A percentile compares a stretch with the other conserved stretches of the same genome.
phyloP scores from a whole-genome alignment of 768 basidiomycete genomes.

The Suillus paluster region DNA sequence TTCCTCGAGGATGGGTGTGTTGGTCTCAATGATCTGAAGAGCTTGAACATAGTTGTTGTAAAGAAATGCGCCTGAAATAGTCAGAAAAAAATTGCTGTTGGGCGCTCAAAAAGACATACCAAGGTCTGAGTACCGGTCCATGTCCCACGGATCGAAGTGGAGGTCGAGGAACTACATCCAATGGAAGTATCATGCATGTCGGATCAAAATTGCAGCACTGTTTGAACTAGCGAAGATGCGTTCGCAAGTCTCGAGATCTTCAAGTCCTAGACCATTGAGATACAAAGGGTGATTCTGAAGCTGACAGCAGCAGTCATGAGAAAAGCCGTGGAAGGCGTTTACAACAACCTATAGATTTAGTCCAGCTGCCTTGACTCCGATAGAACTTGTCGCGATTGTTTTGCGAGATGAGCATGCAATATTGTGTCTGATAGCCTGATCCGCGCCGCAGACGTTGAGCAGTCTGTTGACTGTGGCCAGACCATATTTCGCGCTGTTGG shows the following conservation, averaged over 20 bases:
- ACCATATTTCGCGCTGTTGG: slow-evolving; percentile 5
- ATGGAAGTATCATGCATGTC: slow-evolving; percentile 19
- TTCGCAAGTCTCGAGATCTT: slow-evolving; percentile 25
- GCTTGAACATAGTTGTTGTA: slow-evolving; percentile 23
- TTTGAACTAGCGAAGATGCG: slow-evolving; percentile 18
- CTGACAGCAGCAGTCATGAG: slow-evolving; percentile 23
- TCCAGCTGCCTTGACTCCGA: slow-evolving; percentile 13
- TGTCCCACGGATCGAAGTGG: slow-evolving; percentile 10
- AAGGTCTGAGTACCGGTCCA: background rate
- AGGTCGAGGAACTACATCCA: slow-evolving; percentile 15
- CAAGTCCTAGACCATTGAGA: slow-evolving; percentile 16
- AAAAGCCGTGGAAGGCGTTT: too few species aligned
- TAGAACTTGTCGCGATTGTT: slow-evolving; percentile 20
- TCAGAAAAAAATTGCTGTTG: too few species aligned
- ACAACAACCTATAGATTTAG: slow-evolving; percentile 14
- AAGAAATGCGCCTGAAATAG: slow-evolving; percentile 15
- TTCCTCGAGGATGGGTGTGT: background rate
- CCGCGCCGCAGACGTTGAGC: slow-evolving; percentile 23
- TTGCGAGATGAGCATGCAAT: slow-evolving; percentile 31
- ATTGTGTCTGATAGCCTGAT: slow-evolving; percentile 26
- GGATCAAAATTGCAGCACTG: slow-evolving; percentile 11
- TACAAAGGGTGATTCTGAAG: slow-evolving; percentile 19
- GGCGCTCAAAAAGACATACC: too few species aligned
- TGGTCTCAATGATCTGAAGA: slow-evolving; percentile 12
- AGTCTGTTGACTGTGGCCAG: slow-evolving; percentile 22